Evolutionary conservation across 176 grass and related monocot species (phyloP).

Genomic region (Avena atlantica): DNA sequence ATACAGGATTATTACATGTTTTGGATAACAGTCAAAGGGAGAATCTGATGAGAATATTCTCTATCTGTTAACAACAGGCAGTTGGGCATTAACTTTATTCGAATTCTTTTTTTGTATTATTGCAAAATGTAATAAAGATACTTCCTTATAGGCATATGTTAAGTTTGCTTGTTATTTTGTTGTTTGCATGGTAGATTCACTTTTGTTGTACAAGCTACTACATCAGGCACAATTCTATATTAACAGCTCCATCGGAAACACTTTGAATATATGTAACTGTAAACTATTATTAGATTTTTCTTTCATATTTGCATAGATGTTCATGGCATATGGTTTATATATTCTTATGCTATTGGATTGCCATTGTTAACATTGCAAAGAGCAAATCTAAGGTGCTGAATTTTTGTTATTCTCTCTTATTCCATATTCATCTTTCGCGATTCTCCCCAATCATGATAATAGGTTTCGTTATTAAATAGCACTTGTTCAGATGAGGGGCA

Average conservation of each 20-base stretch:
- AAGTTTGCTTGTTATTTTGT: background rate
- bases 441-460: background rate
- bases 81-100: constrained; percentile 32
- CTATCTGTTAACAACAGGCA: constrained; percentile 58
- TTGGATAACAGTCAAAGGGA: constrained; percentile 49
- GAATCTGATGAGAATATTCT: constrained; percentile 74
- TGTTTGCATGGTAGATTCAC: constrained; percentile 16
- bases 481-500: constrained; percentile 19
- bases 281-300: constrained; percentile 21
- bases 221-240: constrained; percentile 20
- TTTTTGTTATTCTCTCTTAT: constrained; percentile 25
- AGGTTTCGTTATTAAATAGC: background rate
- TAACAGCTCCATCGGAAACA: background rate
- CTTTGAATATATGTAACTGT: background rate
- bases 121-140: background rate
- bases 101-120: constrained; percentile 8
- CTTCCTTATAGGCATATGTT: background rate
- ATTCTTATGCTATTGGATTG: constrained; percentile 28
- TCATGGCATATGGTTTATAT: background rate
- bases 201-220: background rate
- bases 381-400: constrained; percentile 16
- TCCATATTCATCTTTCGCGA: background rate
- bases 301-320: constrained; percentile 31
- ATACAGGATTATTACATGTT: constrained; percentile 35
- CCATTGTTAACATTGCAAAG: background rate